These are phyloP conservation scores for Paracamarosporium sp. DNA, from an alignment of 2,329 filamentous ascomycete species.

Conservation along the genomic window DNA sequence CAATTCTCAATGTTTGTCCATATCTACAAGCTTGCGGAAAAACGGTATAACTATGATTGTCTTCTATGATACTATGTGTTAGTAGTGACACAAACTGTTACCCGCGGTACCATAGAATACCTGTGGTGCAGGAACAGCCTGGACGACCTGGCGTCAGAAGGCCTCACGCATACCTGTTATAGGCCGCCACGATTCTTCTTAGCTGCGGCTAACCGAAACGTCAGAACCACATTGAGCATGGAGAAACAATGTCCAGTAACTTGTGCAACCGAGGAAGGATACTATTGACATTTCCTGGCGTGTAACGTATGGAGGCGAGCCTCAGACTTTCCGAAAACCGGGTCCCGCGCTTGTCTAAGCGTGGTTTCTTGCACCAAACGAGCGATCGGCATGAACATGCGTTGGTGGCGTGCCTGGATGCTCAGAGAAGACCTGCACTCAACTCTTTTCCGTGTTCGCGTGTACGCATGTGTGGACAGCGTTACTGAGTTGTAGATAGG, in stretches of 20 bases:
- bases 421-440: no score
- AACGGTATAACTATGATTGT: not conserved
- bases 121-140: not conserved
- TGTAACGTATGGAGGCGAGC: slow-evolving; percentile 14
- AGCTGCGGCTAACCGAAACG: slow-evolving; percentile 24
- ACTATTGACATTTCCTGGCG: slow-evolving; percentile 20
- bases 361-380: slow-evolving; percentile 22
- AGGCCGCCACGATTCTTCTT: slow-evolving; percentile 15
- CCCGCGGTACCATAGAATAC: not conserved
- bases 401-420: slow-evolving; percentile 13
- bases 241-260: not conserved
- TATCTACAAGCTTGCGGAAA: not conserved
- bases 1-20: no score
- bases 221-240: slow-evolving; percentile 20
- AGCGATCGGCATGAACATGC: slow-evolving; percentile 17
- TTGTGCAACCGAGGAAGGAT: slow-evolving; percentile 12
- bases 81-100: not conserved
- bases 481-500: no score
- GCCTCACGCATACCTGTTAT: not conserved
- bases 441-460: no score
- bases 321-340: slow-evolving; percentile 24
- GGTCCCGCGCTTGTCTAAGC: slow-evolving; percentile 22
- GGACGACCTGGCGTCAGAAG: not conserved
- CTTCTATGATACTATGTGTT: no score
- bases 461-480: no score